Base-by-base conservation (phyloP, 352 stramenopile genomes). In the Peronospora belbahrii region DNA sequence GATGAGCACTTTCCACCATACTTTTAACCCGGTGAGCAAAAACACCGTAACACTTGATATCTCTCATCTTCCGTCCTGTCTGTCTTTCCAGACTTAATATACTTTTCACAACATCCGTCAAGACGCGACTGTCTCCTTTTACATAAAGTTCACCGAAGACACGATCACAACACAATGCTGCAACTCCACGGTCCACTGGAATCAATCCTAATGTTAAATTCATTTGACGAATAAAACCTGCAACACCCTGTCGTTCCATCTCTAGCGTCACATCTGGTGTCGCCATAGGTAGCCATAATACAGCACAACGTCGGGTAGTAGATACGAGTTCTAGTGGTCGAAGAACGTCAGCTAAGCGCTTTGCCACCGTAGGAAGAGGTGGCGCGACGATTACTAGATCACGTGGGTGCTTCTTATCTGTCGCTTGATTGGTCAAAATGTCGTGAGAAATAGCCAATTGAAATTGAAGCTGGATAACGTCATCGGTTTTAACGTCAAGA, bases 81-180 rank as follows among this genome's bases (percentile, higher is more conserved):
- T 81, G 69, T 24, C 44, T 64, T 44, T 85, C 73, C 10, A 85
- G 57, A 2, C 68, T 54, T n/a, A 88, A 30, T 0, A 90, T 38
- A 56, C 76, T 90, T 28, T 73, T 69, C 4, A 80, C 68, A 3
- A 90, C 74, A 4, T 73, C 56, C 2, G 75, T 81, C n/a, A 90
- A 53, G 3, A 68, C 44, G 17, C 77, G 58, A 33, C 70, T 67
- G 39, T 86, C 65, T 0, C 69, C 63, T 38, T 82, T 74, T 5
- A 90, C 70, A 45, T 85, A 90, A 14, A 90, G 52, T 34, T 87
- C 65, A 17, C 67, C 70, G 40, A 90, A 90, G 15, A 80, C 62
- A 18, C 52, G 61, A 55, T 87, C 76, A 36, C 79, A 65, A 35
- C 75, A 88, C 32, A 90, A 51, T 8, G 72, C 67, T 13, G 64